These are phyloP conservation scores for Cutaneotrichosporon cavernicola DNA, from an alignment of 1,284 basidiomycete genomes.

Conservation along the genomic window DNA sequence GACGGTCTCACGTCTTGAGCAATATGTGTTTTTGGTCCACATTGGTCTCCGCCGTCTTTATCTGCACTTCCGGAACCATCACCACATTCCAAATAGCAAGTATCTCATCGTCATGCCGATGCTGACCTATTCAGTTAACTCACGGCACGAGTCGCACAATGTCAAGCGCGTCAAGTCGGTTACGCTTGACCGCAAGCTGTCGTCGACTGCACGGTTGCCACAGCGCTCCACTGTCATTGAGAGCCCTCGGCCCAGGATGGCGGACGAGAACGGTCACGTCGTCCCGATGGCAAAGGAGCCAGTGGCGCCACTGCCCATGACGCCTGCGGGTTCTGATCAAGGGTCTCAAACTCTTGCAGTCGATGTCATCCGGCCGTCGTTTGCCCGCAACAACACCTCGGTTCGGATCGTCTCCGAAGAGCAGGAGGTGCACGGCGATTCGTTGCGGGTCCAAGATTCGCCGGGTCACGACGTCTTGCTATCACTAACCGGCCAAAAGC, in stretches of 20 bases:
- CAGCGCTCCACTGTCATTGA: constrained; percentile 95
- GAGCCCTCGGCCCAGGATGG: constrained; percentile 85
- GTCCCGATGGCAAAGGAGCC: constrained; percentile 29
- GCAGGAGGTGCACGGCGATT: constrained; percentile 5
- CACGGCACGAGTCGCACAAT: constrained; percentile 62
- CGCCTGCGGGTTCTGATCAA: constrained; percentile 10
- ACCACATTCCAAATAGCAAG: constrained; percentile 67
- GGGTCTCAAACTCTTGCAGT: constrained; percentile 34
- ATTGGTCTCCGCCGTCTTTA: constrained; percentile 91
- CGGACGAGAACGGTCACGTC: constrained; percentile 63
- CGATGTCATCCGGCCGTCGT: constrained; percentile 66
- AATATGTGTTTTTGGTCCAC: constrained; percentile 95
- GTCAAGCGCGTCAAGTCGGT: constrained; percentile 91
- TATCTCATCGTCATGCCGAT: neutral
- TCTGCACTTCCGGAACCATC: constrained; percentile 84
- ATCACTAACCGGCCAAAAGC: neutral
- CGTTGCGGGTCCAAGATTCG: constrained; percentile 66
- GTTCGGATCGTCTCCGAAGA: constrained; percentile 83
- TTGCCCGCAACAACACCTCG: constrained; percentile 77
- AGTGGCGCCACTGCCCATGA: constrained; percentile 1
- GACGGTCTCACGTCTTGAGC: constrained; percentile 88
- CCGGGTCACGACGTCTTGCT: neutral
- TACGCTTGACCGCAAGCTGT: constrained; percentile 87
- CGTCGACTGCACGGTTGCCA: constrained; percentile 82
- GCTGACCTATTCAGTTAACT: constrained; percentile 18